A percentile compares a stretch with the other conserved stretches of the same genome.
These are phyloP conservation scores for Trifolium repens DNA, from an alignment of 306 rosid species.

Conservation along the genomic window DNA sequence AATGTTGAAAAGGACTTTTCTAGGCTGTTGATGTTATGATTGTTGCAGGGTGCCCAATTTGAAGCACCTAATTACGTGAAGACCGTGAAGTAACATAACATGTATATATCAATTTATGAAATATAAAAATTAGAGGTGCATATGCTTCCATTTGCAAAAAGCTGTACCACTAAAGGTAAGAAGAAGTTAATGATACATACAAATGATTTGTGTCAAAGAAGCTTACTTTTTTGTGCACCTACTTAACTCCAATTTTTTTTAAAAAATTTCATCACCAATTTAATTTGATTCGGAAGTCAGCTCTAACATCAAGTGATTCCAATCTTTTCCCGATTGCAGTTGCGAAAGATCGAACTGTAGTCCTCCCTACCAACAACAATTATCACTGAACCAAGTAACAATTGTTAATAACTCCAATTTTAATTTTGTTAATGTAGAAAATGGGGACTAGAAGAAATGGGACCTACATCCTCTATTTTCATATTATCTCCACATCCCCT, in stretches of 20 bases:
- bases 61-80: conserved; percentile 24
- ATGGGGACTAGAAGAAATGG: conserved; percentile 31
- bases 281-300: no score
- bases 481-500: background rate
- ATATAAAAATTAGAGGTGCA: conserved; percentile 34
- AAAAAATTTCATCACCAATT: no score
- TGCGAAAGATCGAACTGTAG: no score
- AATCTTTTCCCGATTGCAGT: no score
- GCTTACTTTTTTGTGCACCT: background rate
- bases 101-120: background rate
- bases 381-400: no score
- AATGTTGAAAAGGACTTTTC: background rate
- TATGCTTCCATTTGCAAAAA: conserved; percentile 42
- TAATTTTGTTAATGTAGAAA: conserved; percentile 32
- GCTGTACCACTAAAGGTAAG: background rate
- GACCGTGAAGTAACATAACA: conserved; percentile 10
- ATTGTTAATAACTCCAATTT: no score
- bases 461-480: background rate
- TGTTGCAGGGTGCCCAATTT: conserved; percentile 34
- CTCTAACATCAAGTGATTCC: no score
- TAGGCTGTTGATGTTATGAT: conserved; percentile 6
- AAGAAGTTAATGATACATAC: conserved; percentile 30
- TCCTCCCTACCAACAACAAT: no score
- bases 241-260: background rate
- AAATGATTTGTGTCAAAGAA: conserved; percentile 43